Conservation (phyloP, 192 early-diverging fungal genomes). For the Cetraspora pellucida region DNA sequence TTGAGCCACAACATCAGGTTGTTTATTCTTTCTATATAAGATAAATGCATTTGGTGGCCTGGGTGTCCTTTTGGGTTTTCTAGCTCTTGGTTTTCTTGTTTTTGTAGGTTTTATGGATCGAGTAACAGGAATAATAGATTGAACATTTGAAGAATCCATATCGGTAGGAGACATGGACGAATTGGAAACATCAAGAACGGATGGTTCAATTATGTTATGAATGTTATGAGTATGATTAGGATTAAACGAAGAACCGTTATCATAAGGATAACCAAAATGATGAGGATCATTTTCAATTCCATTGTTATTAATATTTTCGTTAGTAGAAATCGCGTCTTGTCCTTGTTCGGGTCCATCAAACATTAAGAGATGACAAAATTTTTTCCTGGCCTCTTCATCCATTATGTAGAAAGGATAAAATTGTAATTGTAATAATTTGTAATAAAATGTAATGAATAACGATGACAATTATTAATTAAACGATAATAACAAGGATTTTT, state of each 20-base stretch:
- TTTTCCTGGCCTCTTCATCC: conserved; percentile 19
- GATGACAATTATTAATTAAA: neutral
- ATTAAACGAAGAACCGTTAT: neutral
- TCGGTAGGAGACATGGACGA: neutral
- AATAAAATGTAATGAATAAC: neutral
- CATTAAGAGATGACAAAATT: conserved; percentile 28
- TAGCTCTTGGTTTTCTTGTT: conserved; percentile 2
- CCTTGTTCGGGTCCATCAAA: neutral
- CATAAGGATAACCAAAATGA: neutral
- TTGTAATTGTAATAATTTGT: no score
- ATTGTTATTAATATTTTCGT: neutral
- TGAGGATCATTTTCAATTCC: neutral
- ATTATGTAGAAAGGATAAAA: conserved; percentile 1
- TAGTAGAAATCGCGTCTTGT: neutral
- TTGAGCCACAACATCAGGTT: conserved; percentile 20
- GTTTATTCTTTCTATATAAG: conserved; percentile 25
- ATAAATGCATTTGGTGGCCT: conserved; percentile 34
- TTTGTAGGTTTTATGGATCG: neutral
- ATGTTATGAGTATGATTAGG: neutral
- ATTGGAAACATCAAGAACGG: neutral
- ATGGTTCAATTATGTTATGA: neutral
- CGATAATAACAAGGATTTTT: neutral
- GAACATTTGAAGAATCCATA: neutral
- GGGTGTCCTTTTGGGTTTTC: conserved; percentile 29
- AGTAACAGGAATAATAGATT: neutral